Percentiles rank a stretch among this genome's conserved stretches.
These are phyloP conservation scores for Ganoderma lucidum DNA, from an alignment of 1,284 basidiomycete species.

Conservation along the genomic window DNA sequence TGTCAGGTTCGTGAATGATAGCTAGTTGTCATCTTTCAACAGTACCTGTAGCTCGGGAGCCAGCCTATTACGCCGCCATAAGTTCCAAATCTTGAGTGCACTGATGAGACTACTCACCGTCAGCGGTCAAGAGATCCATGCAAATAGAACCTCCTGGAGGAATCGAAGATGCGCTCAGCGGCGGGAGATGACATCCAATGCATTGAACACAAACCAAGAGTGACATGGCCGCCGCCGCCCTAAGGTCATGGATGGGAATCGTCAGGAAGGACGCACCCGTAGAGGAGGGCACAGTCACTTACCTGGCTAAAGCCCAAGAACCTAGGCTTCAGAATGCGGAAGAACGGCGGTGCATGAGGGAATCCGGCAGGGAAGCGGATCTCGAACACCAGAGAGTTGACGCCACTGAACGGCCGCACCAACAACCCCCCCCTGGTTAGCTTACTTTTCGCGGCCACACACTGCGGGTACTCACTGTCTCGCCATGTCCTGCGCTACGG, in stretches of 20 bases:
- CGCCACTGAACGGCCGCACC: slow-evolving; percentile 40
- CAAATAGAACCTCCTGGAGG: slow-evolving; percentile 68
- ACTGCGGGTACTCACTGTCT: slow-evolving; percentile 47
- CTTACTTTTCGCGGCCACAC: neutral
- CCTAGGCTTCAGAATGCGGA: slow-evolving; percentile 67
- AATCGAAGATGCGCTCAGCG: neutral
- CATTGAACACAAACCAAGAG: slow-evolving; percentile 51
- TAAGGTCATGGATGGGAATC: slow-evolving; percentile 28
- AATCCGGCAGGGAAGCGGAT: slow-evolving; percentile 66
- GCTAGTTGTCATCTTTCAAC: neutral
- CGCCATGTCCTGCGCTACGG: slow-evolving; percentile 62
- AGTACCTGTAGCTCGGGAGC: slow-evolving; percentile 69
- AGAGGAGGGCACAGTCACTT: neutral
- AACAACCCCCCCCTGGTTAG: neutral
- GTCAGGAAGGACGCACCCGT: neutral
- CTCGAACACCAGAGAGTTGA: slow-evolving; percentile 71
- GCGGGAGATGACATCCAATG: neutral
- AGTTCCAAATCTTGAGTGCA: neutral
- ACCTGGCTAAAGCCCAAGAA: slow-evolving; percentile 65
- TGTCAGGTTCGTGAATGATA: slow-evolving; percentile 10
- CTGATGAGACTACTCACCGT: slow-evolving; percentile 49
- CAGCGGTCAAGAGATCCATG: slow-evolving; percentile 70
- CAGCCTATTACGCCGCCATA: slow-evolving; percentile 50
- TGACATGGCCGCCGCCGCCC: slow-evolving; percentile 71
- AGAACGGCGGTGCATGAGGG: slow-evolving; percentile 68